These are phyloP conservation scores for Starmerella cellae DNA, from an alignment of 805 yeast genomes.

Conservation along the genomic window DNA sequence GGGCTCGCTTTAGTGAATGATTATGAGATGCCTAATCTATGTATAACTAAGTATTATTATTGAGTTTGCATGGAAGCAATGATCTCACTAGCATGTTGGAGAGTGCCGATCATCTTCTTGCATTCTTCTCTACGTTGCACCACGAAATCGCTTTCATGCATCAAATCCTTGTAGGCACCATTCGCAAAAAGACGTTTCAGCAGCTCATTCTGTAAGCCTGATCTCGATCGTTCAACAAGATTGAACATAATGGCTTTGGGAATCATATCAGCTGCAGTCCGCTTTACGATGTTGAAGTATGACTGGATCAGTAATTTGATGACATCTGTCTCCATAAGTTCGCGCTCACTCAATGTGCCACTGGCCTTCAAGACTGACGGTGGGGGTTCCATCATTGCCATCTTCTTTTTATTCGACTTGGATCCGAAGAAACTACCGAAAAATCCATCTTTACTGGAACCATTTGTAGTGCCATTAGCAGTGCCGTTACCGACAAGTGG, in stretches of 20 bases:
- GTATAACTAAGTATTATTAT: neutral
- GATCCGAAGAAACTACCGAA: slow-evolving; percentile 91
- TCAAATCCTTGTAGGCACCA: slow-evolving; percentile 54
- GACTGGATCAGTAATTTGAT: slow-evolving; percentile 83
- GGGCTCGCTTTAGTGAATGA: too few relatives aligned
- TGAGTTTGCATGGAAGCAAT: slow-evolving; percentile 32
- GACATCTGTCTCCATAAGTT: slow-evolving; percentile 92
- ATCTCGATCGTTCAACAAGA: slow-evolving; percentile 69
- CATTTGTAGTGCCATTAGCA: slow-evolving; percentile 27
- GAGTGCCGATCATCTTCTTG: slow-evolving; percentile 84
- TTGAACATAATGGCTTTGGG: slow-evolving; percentile 95
- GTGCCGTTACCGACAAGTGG: neutral
- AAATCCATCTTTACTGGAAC: slow-evolving; percentile 41
- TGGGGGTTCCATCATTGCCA: slow-evolving; percentile 94
- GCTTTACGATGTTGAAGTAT: slow-evolving; percentile 81
- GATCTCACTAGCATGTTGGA: slow-evolving; percentile 79
- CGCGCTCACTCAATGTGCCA: slow-evolving; percentile 87
- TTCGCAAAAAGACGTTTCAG: slow-evolving; percentile 74
- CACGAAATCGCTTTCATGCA: slow-evolving; percentile 82
- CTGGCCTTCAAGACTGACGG: slow-evolving; percentile 89
- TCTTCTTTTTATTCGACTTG: slow-evolving; percentile 72
- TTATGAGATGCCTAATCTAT: too few relatives aligned
- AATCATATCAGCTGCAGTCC: slow-evolving; percentile 82
- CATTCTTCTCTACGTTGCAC: slow-evolving; percentile 93
- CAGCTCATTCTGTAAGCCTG: slow-evolving; percentile 79